These are phyloP conservation scores for Heimioporus sp. DNA, from an alignment of 768 basidiomycete genomes.

Conservation along the genomic window DNA sequence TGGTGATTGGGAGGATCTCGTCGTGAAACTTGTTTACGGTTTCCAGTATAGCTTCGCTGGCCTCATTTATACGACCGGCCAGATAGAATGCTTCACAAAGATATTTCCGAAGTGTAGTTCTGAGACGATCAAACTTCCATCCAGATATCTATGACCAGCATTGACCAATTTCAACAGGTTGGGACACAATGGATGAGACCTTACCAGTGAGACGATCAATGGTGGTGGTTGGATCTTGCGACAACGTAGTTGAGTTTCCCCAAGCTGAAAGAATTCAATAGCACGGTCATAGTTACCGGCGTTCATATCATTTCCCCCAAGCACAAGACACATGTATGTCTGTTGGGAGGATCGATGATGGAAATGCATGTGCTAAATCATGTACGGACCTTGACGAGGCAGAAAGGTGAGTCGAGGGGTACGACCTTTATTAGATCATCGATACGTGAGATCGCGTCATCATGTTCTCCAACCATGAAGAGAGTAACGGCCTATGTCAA, in stretches of 20 bases:
- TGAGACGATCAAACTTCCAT: constrained; percentile 5
- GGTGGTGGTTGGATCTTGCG: background rate
- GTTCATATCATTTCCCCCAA: background rate
- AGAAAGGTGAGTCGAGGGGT: background rate
- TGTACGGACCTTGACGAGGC: background rate
- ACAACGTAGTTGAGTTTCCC: background rate
- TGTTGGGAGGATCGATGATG: background rate
- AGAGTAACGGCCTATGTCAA: background rate
- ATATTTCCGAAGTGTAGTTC: background rate
- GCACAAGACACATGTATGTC: constrained; percentile 8
- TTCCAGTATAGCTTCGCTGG: background rate
- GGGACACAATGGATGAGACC: background rate
- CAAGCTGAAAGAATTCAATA: background rate
- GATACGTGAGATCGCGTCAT: background rate
- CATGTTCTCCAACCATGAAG: background rate
- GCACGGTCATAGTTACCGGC: background rate
- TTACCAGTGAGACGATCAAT: background rate
- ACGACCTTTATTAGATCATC: background rate
- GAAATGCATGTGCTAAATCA: too few species aligned
- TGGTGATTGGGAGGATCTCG: background rate
- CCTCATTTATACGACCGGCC: background rate
- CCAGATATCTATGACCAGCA: constrained; percentile 4
- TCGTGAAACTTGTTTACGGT: too few species aligned
- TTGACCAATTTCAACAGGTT: too few species aligned
- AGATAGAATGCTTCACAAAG: constrained; percentile 7